A percentile compares a stretch with the other conserved stretches of the same genome.
These are phyloP conservation scores for Astrephomene gubernaculifera DNA, from an alignment of 139 green algal species.

Conservation along the genomic window DNA sequence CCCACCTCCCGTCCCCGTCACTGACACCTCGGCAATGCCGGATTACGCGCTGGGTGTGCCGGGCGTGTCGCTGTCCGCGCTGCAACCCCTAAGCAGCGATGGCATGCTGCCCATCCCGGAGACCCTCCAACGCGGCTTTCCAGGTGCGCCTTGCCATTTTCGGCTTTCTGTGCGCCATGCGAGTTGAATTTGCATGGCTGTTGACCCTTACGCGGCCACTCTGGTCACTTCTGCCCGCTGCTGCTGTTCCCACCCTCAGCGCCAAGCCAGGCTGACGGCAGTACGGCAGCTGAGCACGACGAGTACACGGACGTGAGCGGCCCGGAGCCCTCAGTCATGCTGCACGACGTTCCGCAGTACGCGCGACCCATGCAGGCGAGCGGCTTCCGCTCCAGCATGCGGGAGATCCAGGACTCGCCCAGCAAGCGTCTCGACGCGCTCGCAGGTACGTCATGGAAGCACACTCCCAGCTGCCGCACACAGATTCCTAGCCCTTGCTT, in stretches of 20 bases:
- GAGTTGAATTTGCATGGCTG: no score
- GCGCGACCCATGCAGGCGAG: background rate
- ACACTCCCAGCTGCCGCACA: no score
- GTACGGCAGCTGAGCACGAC: background rate
- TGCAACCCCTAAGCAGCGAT: background rate
- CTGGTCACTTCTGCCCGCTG: no score
- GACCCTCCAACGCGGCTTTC: constrained; percentile 22
- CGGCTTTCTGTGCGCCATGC: no score
- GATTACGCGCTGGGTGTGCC: background rate
- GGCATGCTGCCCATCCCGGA: constrained; percentile 48
- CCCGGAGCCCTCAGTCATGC: constrained; percentile 26
- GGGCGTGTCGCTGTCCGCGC: background rate
- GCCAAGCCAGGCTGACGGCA: no score
- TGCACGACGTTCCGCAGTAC: background rate
- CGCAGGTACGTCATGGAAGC: constrained; percentile 49
- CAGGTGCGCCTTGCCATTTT: no score
- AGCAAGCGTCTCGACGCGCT: constrained; percentile 62
- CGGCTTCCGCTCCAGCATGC: background rate
- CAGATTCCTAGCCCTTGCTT: no score
- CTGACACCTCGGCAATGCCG: background rate
- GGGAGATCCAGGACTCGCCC: constrained; percentile 42
- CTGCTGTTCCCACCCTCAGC: no score
- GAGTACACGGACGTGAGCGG: constrained; percentile 44
- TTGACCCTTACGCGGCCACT: no score
- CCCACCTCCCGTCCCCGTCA: background rate